Evolutionary conservation across 148 eudicot genomes (phyloP).

Genomic region (Chenopodium formosanum): DNA sequence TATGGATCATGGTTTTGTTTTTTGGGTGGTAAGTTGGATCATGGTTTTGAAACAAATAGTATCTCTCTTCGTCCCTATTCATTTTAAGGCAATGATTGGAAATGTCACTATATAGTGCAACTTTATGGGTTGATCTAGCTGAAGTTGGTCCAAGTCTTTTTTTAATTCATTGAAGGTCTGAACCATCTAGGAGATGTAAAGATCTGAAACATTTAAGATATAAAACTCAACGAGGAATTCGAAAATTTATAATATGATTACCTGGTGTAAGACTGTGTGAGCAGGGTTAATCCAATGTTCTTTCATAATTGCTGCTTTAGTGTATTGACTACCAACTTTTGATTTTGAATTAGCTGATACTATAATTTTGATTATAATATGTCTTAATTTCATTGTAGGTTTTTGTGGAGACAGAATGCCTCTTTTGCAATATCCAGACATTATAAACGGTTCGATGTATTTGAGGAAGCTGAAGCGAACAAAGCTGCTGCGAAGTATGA

Average conservation of each 20-base stretch:
- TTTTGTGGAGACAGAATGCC: conserved; percentile 90
- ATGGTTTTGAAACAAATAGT: neutral
- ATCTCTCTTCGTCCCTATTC: neutral
- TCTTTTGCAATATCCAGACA: conserved; percentile 95
- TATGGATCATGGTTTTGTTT: too few species aligned
- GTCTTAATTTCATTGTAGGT: conserved; percentile 44
- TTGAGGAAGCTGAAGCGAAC: conserved; percentile 94
- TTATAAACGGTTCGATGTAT: conserved; percentile 86
- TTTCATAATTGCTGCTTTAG: neutral
- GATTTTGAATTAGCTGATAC: neutral
- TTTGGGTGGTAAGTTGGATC: too few species aligned
- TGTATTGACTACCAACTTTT: neutral
- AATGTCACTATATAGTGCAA: neutral
- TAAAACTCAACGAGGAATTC: too few species aligned
- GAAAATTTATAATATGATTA: too few species aligned
- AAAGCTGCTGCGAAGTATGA: conserved; percentile 91
- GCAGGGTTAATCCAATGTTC: neutral
- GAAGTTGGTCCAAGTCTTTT: neutral
- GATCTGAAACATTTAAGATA: neutral
- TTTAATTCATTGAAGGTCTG: neutral
- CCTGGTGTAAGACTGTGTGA: neutral
- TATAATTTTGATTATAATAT: neutral
- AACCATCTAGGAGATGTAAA: neutral
- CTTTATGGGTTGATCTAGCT: neutral
- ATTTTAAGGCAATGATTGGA: neutral